phyloP scores from a whole-genome alignment of 208 protist genomes.

The Leishmania gerbilli region DNA sequence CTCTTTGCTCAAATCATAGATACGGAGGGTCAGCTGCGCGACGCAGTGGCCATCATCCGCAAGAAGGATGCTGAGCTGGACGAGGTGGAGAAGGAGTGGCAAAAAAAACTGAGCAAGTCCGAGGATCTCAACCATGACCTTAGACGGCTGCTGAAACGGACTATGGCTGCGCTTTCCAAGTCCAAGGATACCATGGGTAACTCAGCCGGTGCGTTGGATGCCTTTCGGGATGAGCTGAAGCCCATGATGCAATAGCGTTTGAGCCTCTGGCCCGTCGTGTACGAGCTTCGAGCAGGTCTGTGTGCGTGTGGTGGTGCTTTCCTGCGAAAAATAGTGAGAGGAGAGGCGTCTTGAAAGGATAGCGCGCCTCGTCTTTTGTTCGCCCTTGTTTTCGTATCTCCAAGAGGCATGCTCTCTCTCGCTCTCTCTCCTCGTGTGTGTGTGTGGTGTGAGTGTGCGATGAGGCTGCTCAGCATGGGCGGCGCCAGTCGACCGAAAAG shows the following conservation, averaged over 20 bases:
- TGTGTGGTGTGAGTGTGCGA: not conserved
- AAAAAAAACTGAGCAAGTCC: conserved; percentile 17
- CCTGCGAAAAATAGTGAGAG: not conserved
- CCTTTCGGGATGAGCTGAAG: conserved; percentile 41
- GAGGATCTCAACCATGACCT: conserved; percentile 34
- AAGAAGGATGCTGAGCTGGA: conserved; percentile 31
- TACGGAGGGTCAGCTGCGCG: conserved; percentile 33
- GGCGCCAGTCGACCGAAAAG: not conserved
- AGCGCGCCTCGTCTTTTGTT: not conserved
- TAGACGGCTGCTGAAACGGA: conserved; percentile 33
- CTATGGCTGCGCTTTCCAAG: conserved; percentile 33
- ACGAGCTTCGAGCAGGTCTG: not conserved
- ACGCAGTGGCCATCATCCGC: conserved; percentile 17
- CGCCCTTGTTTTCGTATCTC: not conserved
- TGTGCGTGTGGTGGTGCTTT: not conserved
- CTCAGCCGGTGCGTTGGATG: conserved; percentile 30
- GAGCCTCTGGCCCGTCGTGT: not conserved
- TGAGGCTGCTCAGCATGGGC: not conserved
- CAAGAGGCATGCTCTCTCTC: not conserved
- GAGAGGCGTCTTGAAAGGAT: not conserved
- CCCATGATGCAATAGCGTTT: conserved; percentile 29
- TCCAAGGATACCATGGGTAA: conserved; percentile 35
- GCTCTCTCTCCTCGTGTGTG: not conserved
- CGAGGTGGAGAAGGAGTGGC: conserved; percentile 17
- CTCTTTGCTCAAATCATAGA: conserved; percentile 36